A percentile compares a stretch with the other conserved stretches of the same genome.
phyloP scores from a whole-genome alignment of 495 filamentous ascomycete genomes.

The Glonium stellatum region DNA sequence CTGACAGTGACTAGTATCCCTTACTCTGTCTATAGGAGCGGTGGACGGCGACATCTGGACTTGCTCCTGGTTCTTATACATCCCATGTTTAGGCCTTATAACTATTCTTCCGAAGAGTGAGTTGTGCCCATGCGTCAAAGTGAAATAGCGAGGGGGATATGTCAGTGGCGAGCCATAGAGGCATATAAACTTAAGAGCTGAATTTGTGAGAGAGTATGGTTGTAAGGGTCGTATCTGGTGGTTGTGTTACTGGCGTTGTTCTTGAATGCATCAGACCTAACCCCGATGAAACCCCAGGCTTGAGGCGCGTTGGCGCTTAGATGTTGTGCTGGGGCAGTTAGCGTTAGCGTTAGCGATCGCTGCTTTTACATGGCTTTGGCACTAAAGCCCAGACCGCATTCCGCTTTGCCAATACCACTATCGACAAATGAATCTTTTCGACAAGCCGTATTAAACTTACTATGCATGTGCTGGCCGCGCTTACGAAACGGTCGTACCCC shows the following conservation, averaged over 20 bases:
- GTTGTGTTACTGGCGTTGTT: too few species aligned
- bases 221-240: too few species aligned
- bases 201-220: background rate
- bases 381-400: background rate
- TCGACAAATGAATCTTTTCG: too few species aligned
- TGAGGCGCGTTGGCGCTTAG: too few species aligned
- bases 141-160: background rate
- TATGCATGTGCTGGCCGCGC: too few species aligned
- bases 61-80: background rate
- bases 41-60: constrained; percentile 1
- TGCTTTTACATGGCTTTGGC: background rate
- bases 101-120: background rate
- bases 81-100: background rate
- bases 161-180: background rate
- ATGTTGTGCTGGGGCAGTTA: too few species aligned
- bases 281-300: too few species aligned
- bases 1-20: background rate
- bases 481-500: too few species aligned
- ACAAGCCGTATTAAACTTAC: too few species aligned
- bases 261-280: too few species aligned
- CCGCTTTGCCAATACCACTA: too few species aligned
- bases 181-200: background rate
- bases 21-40: background rate
- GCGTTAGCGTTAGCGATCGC: background rate
- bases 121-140: background rate